Evolutionary conservation across 2,329 filamentous ascomycete genomes (phyloP).

Genomic region (Sodiomyces alkalinus): DNA sequence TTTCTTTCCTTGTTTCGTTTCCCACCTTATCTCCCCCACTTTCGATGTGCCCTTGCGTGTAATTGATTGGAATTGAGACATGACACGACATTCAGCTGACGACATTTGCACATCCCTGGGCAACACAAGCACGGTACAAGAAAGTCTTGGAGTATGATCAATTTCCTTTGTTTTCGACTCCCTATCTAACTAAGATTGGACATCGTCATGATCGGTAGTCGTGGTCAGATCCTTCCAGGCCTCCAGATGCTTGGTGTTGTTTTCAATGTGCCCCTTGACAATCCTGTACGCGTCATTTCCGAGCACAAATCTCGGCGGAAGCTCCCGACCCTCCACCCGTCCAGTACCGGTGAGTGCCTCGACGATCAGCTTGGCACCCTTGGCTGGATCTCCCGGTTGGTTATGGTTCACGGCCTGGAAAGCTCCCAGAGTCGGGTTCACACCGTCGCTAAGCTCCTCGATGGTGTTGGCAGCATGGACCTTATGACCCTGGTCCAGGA

Average conservation of each 20-base stretch:
- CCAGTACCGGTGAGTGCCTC: constrained; percentile 39
- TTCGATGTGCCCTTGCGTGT: too few relatives aligned
- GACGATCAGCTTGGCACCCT: constrained; percentile 34
- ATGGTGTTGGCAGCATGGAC: constrained; percentile 13
- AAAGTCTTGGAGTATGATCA: too few relatives aligned
- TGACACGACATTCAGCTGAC: too few relatives aligned
- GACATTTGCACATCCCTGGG: too few relatives aligned
- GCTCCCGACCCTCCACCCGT: constrained; percentile 25
- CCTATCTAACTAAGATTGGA: too few relatives aligned
- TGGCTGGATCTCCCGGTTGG: constrained; percentile 39
- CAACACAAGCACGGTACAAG: too few relatives aligned
- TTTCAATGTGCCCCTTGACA: background rate
- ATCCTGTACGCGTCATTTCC: constrained; percentile 26
- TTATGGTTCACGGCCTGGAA: constrained; percentile 25
- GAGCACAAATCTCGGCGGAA: constrained; percentile 38
- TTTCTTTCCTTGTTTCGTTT: too few relatives aligned
- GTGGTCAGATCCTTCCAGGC: background rate
- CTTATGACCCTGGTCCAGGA: constrained; percentile 23
- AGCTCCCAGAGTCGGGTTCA: too few relatives aligned
- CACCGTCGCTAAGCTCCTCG: constrained; percentile 13
- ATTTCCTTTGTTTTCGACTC: too few relatives aligned
- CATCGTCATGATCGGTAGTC: background rate
- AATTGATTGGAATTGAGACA: too few relatives aligned
- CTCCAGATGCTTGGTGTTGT: background rate
- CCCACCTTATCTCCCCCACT: too few relatives aligned